Base-by-base conservation (phyloP, 2,329 filamentous ascomycete genomes). In the Exophiala mesophila region DNA sequence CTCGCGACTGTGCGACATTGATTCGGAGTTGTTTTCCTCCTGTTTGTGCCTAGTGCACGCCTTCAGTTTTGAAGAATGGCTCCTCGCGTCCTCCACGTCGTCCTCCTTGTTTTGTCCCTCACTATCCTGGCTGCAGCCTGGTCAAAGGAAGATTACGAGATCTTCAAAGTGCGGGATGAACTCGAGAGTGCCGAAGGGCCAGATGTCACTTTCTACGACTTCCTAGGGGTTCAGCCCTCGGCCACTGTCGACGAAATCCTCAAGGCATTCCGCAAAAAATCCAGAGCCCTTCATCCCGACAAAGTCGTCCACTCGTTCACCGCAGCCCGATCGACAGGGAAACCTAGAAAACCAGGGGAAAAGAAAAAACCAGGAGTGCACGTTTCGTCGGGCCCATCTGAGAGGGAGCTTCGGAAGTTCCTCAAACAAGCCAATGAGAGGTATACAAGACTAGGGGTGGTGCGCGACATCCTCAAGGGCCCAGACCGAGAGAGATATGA, bases 121-220 rank as follows among this genome's bases (percentile, higher is more conserved):
- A 77, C 76, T 47, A 74, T 80, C 28, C 66, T 89, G 49, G 77
- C 77, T 46, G 77, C 80, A 36, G 86, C 86, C 34, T 95, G 88
- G 87, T 80, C 79, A 44, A 92, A 92, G 67, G 87, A 94, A 76
- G 92, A 98, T 68, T 88, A 94, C 62, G 92, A 98, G 69, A 97
- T 98, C 70, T 98, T 98, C 72, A 85, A 88, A 57, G 76, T 98
- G 50, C 83, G 83, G 60, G 88, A 96, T 69, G 92, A 97, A 63
- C 78, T 98, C 42, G 70, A 77, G 47, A 68, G 78, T 32, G 72
- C 80, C 53, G 86, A 96, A 64, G 88, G 92, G 44, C 59, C 73
- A 38, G 82, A 85, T 50, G 76, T 87, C 47, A 92, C 86, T 56
- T 98, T 98, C 68, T 98, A 98, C 77, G 73, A 94, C 62, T 92